Conservation (phyloP, 2,329 filamentous ascomycete genomes). For the Paecilomyces sp. region DNA sequence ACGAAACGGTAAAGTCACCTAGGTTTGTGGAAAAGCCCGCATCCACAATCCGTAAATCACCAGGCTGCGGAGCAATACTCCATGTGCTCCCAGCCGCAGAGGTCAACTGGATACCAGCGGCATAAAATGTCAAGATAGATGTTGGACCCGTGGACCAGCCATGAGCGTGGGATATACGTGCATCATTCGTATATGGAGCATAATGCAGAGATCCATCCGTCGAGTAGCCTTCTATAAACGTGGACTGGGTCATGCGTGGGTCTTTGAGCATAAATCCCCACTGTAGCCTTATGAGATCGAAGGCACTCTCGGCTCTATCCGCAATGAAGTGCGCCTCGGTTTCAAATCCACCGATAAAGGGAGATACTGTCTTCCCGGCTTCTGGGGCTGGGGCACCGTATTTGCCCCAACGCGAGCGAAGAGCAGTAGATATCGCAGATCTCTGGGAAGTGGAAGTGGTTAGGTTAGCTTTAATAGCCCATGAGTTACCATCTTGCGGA, state of each 20-base stretch:
- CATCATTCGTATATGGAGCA: constrained; percentile 37
- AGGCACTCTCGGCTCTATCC: constrained; percentile 26
- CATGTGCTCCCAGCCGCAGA: constrained; percentile 30
- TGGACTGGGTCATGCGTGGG: constrained; percentile 46
- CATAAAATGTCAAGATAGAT: constrained; percentile 33
- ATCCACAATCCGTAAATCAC: constrained; percentile 26
- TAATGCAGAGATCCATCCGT: constrained; percentile 42
- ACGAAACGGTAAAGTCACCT: constrained; percentile 24
- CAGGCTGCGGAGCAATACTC: constrained; percentile 28
- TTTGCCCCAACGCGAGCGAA: constrained; percentile 35
- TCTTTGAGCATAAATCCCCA: constrained; percentile 53
- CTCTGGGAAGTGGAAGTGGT: constrained; percentile 18
- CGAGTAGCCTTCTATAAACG: constrained; percentile 46
- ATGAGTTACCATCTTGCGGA: constrained; percentile 31
- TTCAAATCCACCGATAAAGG: constrained; percentile 38
- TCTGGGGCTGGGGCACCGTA: constrained; percentile 42
- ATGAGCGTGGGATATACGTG: constrained; percentile 43
- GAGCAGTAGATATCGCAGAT: constrained; percentile 25
- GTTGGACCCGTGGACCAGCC: constrained; percentile 47
- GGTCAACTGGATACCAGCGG: constrained; percentile 35
- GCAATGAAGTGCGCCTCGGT: constrained; percentile 37
- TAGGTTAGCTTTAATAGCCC: constrained; percentile 28
- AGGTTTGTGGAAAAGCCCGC: constrained; percentile 31
- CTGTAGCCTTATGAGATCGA: constrained; percentile 39
- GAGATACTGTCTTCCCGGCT: constrained; percentile 30